Conservation (phyloP, 371 early-diverging fungal genomes). For the Mortierella sp. region DNA sequence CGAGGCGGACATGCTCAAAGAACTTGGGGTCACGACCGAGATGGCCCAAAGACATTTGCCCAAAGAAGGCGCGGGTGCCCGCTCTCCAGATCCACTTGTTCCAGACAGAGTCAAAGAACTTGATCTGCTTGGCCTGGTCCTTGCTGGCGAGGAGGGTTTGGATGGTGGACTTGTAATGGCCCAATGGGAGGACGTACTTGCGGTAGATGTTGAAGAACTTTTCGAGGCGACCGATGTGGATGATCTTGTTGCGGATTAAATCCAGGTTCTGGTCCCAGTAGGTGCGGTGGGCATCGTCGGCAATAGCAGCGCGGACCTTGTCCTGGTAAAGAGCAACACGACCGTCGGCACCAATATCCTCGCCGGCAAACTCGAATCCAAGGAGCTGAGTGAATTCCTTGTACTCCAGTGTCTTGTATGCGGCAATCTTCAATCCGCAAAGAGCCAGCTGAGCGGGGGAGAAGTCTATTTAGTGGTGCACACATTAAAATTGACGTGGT, state of each 20-base stretch:
- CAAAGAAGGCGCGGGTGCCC: slow-evolving; percentile 50
- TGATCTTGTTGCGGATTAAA: slow-evolving; percentile 51
- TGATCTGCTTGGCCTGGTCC: slow-evolving; percentile 34
- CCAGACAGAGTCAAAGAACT: slow-evolving; percentile 50
- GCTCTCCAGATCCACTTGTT: slow-evolving; percentile 53
- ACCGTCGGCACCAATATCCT: slow-evolving; percentile 49
- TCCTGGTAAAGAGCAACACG: slow-evolving; percentile 50
- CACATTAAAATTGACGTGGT: neutral
- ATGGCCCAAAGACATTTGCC: slow-evolving; percentile 56
- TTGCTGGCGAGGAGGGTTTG: slow-evolving; percentile 30
- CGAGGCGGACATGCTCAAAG: slow-evolving; percentile 56
- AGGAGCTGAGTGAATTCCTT: slow-evolving; percentile 53
- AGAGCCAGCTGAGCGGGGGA: slow-evolving; percentile 55
- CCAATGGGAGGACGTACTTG: slow-evolving; percentile 42
- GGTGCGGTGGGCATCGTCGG: slow-evolving; percentile 36
- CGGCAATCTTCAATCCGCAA: slow-evolving; percentile 54
- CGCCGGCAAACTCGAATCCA: slow-evolving; percentile 46
- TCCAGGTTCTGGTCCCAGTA: slow-evolving; percentile 58
- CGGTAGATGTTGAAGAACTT: slow-evolving; percentile 54
- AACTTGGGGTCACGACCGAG: slow-evolving; percentile 57
- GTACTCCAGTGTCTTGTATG: slow-evolving; percentile 52
- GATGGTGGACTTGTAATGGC: slow-evolving; percentile 41
- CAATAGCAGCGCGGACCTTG: slow-evolving; percentile 46
- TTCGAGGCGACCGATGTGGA: slow-evolving; percentile 56
- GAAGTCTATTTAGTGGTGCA: slow-evolving; percentile 31